Base-by-base conservation (phyloP, 768 basidiomycete species). In the Boletus coccyginus region DNA sequence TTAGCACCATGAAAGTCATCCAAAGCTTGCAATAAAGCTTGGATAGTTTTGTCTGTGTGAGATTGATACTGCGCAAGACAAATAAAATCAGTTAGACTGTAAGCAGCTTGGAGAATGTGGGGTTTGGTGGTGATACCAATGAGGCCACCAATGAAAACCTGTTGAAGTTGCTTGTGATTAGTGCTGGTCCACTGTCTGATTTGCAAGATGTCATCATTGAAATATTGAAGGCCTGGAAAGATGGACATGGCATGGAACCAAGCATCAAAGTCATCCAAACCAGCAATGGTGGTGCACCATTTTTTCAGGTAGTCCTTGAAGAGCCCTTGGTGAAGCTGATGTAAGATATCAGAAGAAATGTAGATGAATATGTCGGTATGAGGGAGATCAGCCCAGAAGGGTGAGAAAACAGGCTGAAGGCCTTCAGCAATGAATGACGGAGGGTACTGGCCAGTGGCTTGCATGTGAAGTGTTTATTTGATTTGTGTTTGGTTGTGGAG, bases 261-360 rank as follows among this genome's bases (percentile, higher is more conserved):
- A 0, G 1, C 33, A 43, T 56, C 19, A 5, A 56, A 46, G 10
- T 19, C 21, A 0, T 3, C n/a, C 14, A 14, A 27, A 27, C 27
- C 11, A 0, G 16, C 16, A 3, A 58, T 11, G 0, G 2, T 1
- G 0, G 9, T 3, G 3, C 42, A 55, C 43, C 47, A 58, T 45
- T 19, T 27, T 24, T 57, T 57, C 16, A 54, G 7, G 7, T 58
- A 38, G 5, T 58, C 48, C 13, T 55, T 58, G 32, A 58, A 6
- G 0, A 58, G 12, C 0, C 49, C 48, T 46, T 58, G 54, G 3
- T 55, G 53, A 0, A 51, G 40, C 13, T 59, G 53, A 9, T 59
- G 58, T 0, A 59, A 41, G 11, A 56, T 32, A 5, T 59, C 9
- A 0, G 40, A 59, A 0, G 27, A 3, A 13, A 59, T 59, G 35